Percentiles rank a stretch among this genome's conserved stretches.
These are phyloP conservation scores for Nemania sp. DNA, from an alignment of 2,329 filamentous ascomycete species.

Conservation along the genomic window DNA sequence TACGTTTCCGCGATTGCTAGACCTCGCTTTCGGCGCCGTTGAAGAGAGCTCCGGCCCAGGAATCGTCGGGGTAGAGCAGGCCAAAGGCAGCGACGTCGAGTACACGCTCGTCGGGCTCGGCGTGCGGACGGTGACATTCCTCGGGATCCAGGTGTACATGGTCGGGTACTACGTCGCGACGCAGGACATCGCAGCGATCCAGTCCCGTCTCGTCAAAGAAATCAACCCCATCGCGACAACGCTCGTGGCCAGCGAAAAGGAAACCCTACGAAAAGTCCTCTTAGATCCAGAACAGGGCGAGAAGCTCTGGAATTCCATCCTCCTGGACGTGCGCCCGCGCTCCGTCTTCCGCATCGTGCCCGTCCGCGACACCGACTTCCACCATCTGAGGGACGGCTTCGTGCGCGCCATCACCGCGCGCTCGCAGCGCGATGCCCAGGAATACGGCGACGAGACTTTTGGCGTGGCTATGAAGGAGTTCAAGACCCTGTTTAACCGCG, in stretches of 20 bases:
- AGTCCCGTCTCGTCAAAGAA: conserved; percentile 73
- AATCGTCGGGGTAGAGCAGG: no score
- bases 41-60: conserved; percentile 31
- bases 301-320: conserved; percentile 72
- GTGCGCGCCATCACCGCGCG: conserved; percentile 81
- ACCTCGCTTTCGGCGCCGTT: conserved; percentile 49
- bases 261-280: conserved; percentile 68
- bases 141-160: conserved; percentile 91
- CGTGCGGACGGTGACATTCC: conserved; percentile 85
- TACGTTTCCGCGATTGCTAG: conserved; percentile 73
- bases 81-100: conserved; percentile 60
- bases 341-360: conserved; percentile 84
- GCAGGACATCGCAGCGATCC: conserved; percentile 77
- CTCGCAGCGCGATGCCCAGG: conserved; percentile 59
- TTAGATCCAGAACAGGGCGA: conserved; percentile 71
- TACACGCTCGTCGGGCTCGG: conserved; percentile 90
- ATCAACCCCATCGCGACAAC: conserved; percentile 80
- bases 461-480: conserved; percentile 75
- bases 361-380: conserved; percentile 92
- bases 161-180: conserved; percentile 90
- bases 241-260: conserved; percentile 80
- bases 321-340: conserved; percentile 69
- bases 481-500: conserved; percentile 78
- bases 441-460: conserved; percentile 73
- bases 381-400: conserved; percentile 88